Evolutionary conservation across 805 yeast species (phyloP), one percentile per base, ranked within the genome.

Genomic region (Pichia deserticola): DNA sequence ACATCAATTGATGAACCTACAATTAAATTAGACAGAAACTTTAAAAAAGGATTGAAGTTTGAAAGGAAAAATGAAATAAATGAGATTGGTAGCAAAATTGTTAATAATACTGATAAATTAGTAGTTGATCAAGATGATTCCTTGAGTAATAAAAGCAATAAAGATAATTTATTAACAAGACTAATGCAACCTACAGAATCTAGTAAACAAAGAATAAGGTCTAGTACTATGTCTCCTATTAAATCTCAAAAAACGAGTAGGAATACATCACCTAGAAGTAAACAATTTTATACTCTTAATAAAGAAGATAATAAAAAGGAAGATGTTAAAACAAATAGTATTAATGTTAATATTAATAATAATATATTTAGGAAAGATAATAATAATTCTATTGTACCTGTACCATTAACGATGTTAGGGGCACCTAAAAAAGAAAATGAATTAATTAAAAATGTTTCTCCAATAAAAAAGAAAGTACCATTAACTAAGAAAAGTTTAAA

Each of bases 1-100:
- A 40, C 45, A 20, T 45, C 56, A 3, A 38, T 45, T 5, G 56
- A 61, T n/a, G 68, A 64, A 39, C 65, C 68, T 1, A 63, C 67
- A 1, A 62, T 63, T 12, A 60, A 59, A 42, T 37, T 64, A 3
- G 49, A 60, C 43, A 52, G 66, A 39, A 43, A 39, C 15, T 36
- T 48, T 13, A 40, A 15, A 6, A 43, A 39, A 42, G 10, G 20
- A 4, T 13, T 40, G 27, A 27, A 15, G 12, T 29, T 10, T 10
- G 27, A 6, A 27, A 15, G 8, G 13, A 12, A 30, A 42, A 29
- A 36, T 20, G 27, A 40, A 6, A 5, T 9, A 15, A 40, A 42
- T 20, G 36, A 32, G 10, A 35, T 41, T 7, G 41, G 42, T 29
- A 39, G 13, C 12, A 40, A 13, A 28, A 8, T 7, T 20, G 20